Evolutionary conservation across 176 grass and related monocot genomes (phyloP).

Genomic region (Musa troglodytarum): DNA sequence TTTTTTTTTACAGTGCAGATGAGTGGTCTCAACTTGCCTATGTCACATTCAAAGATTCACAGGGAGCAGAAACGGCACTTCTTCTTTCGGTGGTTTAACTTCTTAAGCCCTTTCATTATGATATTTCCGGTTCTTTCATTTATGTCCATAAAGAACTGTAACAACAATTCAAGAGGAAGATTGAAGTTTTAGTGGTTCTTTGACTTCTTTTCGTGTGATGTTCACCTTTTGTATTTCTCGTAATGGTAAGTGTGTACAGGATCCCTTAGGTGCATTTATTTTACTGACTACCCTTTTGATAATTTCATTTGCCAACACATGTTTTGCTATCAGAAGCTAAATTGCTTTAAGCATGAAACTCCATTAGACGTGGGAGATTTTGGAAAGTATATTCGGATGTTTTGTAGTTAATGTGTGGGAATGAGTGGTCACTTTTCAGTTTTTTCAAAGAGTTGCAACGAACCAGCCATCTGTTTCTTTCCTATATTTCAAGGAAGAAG

Average conservation of each 20-base stretch:
- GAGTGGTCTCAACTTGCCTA: slow-evolving; percentile 32
- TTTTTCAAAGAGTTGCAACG: neutral
- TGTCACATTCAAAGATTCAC: slow-evolving; percentile 42
- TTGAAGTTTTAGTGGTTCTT: neutral
- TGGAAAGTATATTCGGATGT: neutral
- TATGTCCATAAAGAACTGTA: neutral
- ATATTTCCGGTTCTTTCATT: neutral
- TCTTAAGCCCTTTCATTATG: neutral
- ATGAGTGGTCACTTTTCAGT: neutral
- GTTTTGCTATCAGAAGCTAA: too few relatives aligned
- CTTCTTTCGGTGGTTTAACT: slow-evolving; percentile 32
- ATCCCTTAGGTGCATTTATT: too few relatives aligned
- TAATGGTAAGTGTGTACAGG: neutral
- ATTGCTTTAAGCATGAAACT: too few relatives aligned
- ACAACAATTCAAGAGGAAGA: neutral
- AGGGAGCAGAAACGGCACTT: slow-evolving; percentile 34
- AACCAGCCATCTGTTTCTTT: neutral
- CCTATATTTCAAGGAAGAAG: neutral
- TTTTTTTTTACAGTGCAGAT: slow-evolving; percentile 8
- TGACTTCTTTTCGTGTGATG: neutral
- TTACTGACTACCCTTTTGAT: too few relatives aligned
- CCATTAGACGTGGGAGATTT: neutral
- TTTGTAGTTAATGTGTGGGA: neutral
- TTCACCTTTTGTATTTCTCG: neutral
- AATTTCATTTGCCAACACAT: too few relatives aligned